Conservation (phyloP, 2,329 filamentous ascomycete species). For the Neonectria punicea region DNA sequence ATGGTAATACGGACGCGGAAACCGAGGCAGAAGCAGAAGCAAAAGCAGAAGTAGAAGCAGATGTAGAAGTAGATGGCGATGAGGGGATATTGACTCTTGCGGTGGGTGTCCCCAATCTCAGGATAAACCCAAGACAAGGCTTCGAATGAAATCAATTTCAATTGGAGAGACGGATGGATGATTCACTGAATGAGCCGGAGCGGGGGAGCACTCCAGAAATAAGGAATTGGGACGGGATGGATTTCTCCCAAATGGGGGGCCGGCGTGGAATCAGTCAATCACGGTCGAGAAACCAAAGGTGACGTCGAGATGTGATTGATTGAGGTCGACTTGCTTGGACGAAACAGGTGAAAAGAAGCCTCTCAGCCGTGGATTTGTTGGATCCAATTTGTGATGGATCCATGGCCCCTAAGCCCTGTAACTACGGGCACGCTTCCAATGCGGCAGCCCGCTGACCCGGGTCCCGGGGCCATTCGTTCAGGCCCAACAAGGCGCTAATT, state of each 20-base stretch:
- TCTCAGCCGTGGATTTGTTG: background rate
- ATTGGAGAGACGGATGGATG: background rate
- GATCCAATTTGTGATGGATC: background rate
- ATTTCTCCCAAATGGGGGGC: background rate
- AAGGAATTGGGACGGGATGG: background rate
- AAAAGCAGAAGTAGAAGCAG: background rate
- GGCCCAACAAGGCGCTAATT: background rate
- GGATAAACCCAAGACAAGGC: background rate
- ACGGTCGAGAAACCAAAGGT: background rate
- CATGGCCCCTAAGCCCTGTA: background rate
- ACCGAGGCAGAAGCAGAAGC: background rate
- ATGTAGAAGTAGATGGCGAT: background rate
- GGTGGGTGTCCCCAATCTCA: background rate
- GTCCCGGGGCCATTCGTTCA: background rate
- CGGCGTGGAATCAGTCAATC: background rate
- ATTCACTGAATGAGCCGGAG: background rate
- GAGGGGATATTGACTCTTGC: background rate
- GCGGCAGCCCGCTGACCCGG: background rate
- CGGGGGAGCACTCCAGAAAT: background rate
- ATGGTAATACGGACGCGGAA: background rate
- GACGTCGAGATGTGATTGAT: conserved; percentile 3
- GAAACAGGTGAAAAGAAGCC: background rate
- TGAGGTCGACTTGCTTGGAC: background rate
- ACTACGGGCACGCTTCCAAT: background rate
- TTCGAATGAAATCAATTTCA: background rate